These are phyloP conservation scores for Globisporangium takayamanum DNA, from an alignment of 352 stramenopile genomes.

Conservation along the genomic window DNA sequence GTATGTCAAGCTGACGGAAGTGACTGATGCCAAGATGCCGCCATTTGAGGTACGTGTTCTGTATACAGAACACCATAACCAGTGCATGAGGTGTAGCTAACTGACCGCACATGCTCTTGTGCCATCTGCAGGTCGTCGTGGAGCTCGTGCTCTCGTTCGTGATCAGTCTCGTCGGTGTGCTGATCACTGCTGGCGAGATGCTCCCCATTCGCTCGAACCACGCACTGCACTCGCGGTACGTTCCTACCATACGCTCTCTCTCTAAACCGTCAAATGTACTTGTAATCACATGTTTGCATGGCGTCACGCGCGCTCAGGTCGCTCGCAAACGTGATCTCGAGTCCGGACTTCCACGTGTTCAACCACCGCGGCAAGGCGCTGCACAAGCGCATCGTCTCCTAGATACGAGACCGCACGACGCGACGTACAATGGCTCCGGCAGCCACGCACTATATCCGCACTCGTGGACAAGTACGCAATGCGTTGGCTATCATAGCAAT, in stretches of 20 bases:
- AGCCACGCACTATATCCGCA: no score
- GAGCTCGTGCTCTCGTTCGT: constrained; percentile 67
- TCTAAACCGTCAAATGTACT: not conserved
- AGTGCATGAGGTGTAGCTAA: not conserved
- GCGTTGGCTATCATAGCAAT: no score
- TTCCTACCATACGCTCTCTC: not conserved
- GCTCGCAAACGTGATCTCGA: constrained; percentile 54
- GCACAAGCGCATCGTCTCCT: constrained; percentile 51
- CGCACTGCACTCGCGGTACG: constrained; percentile 54
- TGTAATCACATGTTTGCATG: not conserved
- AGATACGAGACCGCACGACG: not conserved
- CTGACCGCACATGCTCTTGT: not conserved
- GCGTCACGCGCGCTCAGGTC: constrained; percentile 23
- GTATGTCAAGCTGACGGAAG: constrained; percentile 70
- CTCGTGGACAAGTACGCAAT: no score
- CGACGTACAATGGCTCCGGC: no score
- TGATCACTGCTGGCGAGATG: constrained; percentile 64
- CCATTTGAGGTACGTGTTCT: constrained; percentile 36
- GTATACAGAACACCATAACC: not conserved
- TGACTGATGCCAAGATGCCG: constrained; percentile 59
- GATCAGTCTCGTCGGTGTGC: constrained; percentile 56
- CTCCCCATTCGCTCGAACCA: constrained; percentile 69
- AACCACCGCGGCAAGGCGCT: constrained; percentile 74
- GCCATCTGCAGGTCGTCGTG: constrained; percentile 39
- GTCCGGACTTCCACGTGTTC: constrained; percentile 76